Conservation (phyloP, 2,329 filamentous ascomycete species). For the Sclerotinia sclerotiorum region DNA sequence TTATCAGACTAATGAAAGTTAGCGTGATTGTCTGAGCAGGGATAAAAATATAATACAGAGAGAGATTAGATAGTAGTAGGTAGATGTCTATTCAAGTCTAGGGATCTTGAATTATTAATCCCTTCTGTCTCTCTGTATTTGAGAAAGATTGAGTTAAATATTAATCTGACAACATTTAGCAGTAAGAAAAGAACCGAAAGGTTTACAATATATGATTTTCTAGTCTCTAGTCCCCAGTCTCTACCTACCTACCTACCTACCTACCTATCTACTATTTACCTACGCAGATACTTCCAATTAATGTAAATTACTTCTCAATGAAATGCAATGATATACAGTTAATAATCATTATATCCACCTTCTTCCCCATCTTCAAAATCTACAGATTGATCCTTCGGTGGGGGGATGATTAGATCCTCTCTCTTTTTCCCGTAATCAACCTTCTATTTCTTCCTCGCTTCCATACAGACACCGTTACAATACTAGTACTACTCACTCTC, state of each 20-base stretch:
- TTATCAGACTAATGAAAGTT: neutral
- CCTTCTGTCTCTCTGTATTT: neutral
- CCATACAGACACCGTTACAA: conserved; percentile 9
- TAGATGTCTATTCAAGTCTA: no score
- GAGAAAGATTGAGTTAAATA: neutral
- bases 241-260: neutral
- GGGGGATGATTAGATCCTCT: neutral
- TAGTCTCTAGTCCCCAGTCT: no score
- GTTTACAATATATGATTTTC: no score
- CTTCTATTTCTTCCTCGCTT: neutral
- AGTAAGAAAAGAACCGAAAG: no score
- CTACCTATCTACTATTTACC: neutral
- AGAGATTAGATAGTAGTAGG: neutral
- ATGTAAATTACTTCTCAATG: no score
- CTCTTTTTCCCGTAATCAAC: neutral
- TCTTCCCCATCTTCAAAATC: neutral
- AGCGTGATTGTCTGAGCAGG: neutral
- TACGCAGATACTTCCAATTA: no score
- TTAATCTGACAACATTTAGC: no score
- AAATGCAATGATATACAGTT: neutral
- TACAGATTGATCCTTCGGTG: neutral
- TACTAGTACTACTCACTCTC: neutral
- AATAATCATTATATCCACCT: neutral
- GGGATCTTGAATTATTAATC: neutral
- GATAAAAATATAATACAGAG: neutral